Conservation (phyloP, 768 basidiomycete species). For the Lepiota venenata region DNA sequence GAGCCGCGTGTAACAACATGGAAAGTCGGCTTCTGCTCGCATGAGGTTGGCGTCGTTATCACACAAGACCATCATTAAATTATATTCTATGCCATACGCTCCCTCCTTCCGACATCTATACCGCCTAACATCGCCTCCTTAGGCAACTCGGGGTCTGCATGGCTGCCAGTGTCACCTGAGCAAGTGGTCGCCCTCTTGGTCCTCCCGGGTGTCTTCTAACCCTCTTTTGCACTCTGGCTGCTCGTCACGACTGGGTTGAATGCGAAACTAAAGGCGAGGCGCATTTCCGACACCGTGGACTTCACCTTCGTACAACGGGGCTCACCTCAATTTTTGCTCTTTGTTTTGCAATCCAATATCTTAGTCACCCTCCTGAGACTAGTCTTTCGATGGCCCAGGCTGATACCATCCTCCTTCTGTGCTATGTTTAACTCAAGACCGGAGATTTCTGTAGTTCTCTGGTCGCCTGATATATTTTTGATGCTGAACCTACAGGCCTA, state of each 20-base stretch:
- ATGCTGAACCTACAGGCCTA: not conserved
- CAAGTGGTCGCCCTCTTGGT: not conserved
- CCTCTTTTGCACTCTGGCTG: too few species aligned
- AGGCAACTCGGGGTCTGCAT: not conserved
- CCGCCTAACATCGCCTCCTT: not conserved
- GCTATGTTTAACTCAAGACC: slow-evolving; percentile 1
- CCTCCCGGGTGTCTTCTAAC: not conserved
- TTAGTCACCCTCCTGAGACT: not conserved
- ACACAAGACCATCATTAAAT: too few species aligned
- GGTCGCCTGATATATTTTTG: not conserved
- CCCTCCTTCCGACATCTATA: not conserved
- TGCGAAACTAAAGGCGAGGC: too few species aligned
- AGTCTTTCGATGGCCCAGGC: too few species aligned
- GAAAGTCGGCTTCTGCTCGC: slow-evolving; percentile 4
- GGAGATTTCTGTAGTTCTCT: slow-evolving; percentile 3
- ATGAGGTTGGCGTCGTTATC: not conserved
- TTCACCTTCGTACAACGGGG: not conserved
- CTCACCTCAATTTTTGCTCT: not conserved
- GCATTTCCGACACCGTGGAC: too few species aligned
- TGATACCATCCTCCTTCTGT: not conserved
- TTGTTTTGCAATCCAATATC: not conserved
- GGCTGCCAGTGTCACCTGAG: slow-evolving; percentile 3
- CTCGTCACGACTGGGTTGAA: too few species aligned
- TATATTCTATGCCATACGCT: slow-evolving; percentile 2
- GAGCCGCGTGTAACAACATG: slow-evolving; percentile 4